These are phyloP conservation scores for Mycosarcoma mackinlayi DNA, from an alignment of 1,284 basidiomycete species.

Conservation along the genomic window DNA sequence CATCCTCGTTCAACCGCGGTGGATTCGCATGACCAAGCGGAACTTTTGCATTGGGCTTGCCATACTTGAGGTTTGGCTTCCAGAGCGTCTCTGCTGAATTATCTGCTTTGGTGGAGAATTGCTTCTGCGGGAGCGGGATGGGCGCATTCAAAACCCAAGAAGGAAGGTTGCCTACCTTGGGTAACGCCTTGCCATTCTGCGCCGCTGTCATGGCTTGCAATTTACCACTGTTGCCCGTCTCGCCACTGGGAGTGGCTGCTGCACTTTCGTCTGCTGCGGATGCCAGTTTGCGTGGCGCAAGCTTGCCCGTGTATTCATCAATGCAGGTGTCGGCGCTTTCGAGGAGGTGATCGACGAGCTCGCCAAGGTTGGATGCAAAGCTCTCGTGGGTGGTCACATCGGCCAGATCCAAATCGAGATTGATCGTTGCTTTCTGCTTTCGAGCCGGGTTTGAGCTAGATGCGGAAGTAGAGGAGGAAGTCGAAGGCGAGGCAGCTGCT, in stretches of 20 bases:
- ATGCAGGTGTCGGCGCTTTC: conserved; percentile 86
- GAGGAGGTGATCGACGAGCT: conserved; percentile 83
- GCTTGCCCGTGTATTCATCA: conserved; percentile 80
- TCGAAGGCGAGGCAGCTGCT: no score
- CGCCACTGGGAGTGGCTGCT: neutral
- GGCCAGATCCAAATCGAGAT: conserved; percentile 14
- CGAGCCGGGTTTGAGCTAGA: conserved; percentile 4
- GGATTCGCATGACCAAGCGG: conserved; percentile 46
- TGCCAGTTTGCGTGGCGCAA: conserved; percentile 72
- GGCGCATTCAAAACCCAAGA: conserved; percentile 56
- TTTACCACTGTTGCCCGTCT: neutral
- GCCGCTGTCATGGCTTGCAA: conserved; percentile 29
- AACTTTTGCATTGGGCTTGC: conserved; percentile 63
- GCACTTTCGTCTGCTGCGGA: conserved; percentile 4
- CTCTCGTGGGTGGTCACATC: conserved; percentile 74
- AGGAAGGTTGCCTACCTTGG: conserved; percentile 55
- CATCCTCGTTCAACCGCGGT: conserved; percentile 18
- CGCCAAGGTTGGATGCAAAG: conserved; percentile 81
- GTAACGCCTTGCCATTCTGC: conserved; percentile 39
- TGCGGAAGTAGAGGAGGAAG: no score
- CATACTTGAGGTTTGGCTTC: conserved; percentile 52
- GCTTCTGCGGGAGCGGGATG: conserved; percentile 62
- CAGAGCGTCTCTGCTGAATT: conserved; percentile 53
- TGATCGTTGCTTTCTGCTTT: conserved; percentile 17
- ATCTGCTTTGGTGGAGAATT: conserved; percentile 61